Base-by-base conservation (phyloP, 495 filamentous ascomycete species). In the Glonium stellatum region DNA sequence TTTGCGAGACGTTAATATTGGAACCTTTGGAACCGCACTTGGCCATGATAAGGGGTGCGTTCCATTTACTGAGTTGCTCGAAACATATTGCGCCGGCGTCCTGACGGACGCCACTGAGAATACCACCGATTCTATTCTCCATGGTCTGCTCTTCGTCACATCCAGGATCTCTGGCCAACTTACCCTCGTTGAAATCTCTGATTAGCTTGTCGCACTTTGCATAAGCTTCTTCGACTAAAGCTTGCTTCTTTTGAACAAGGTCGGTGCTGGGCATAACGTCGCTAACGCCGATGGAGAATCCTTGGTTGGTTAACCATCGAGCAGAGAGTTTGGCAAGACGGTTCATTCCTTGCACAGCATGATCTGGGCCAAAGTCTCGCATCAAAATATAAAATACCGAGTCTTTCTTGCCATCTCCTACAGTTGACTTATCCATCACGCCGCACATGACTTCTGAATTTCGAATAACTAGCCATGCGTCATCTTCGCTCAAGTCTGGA, bases 361-460 rank as follows among this genome's bases (percentile, higher is more conserved):
- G 84, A 54, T 92, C 86, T 3, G 92, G 89, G 0, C 95, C 93
- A 68, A 85, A 97, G 72, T 98, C 93, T 72, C 93, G 82, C 61
- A 97, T 80, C 66, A 98, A 92, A 56, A 97, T 87, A 66, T 96
- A 98, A 73, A 97, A 98, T 10, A 98, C 82, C 3, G 90, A 96
- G 70, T 96, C 92, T 71, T 98, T 98, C 77, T 97, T 97, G 67
- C 93, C 93, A 12, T 87, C 89, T 63, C 93, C 93, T 44, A 98
- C 87, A 0, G 90, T 96, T 1, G 88, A 85, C 70, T 98, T 98
- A 74, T 98, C 93, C 91, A 98, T 96, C 37, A 90, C 83, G 66
- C 93, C 93, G 68, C 93, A 97, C 90, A 98, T 97, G 60, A 98
- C 84, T 71, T 97, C 93, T 0, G 92, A 96, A 66, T 97, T 97